Evolutionary conservation across 495 filamentous ascomycete genomes (phyloP), one percentile per base, ranked within the genome.

Genomic region (Rhizodiscina lignyota): DNA sequence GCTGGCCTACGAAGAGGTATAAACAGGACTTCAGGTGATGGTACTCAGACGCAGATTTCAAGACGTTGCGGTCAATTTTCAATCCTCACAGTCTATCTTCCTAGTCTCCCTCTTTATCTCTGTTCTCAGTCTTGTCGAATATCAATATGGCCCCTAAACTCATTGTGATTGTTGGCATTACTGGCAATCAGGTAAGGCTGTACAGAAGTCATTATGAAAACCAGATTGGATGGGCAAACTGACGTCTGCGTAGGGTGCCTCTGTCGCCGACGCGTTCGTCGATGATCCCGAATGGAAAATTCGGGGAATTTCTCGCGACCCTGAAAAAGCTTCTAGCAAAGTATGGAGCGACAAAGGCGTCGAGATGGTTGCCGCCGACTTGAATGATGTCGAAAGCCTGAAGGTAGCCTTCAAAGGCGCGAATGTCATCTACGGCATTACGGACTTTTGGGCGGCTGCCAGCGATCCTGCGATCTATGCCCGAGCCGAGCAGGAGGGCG

Each of bases 371-470:
- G 27, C 50, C 21, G 66, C 52, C 5, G 58, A 72, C 33, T 52
- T 70, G 4, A 44, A 61, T 34, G 55, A 66, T 21, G 35, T 54
- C 22, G 41, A 40, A 2, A 59, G 60, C 1, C 54, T 75, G 0
- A 42, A 43, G 2, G 20, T 26, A 11, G 70, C 66, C 15, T 64
- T 75, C 43, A 23, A 44, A 4, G 62, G 59, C 21, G 62, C 61
- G 2, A 50, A 56, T 29, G 62, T 53, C 19, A 63, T 73, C 47
- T 75, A 70, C 44, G 50, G 54, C 35, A 59, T 62, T 32, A 74
- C 68, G 0, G 64, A 74, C 32, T 73, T 67, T 52, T 64, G 58
- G 58, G 34, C 28, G 1, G 21, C 44, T 4, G 42, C 55, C 41
- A 40, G 45, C 21, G 51, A 50, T 28, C 54, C 58, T 4, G 38